Conservation (phyloP, 2,329 filamentous ascomycete species). For the Dactylella cylindrospora region DNA sequence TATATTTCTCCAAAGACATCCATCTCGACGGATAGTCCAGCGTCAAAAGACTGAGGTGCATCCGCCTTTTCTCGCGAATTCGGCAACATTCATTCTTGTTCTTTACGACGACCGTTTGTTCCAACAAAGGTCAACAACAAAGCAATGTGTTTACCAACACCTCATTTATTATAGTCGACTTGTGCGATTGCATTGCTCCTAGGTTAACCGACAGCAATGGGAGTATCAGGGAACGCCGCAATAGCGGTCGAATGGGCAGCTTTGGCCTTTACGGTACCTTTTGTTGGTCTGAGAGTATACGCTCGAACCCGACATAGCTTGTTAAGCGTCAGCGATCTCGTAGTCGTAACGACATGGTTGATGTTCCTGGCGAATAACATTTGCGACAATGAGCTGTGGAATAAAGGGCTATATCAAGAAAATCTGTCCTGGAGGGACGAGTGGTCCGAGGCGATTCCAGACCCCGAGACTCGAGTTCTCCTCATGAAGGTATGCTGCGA, state of each 20-base stretch:
- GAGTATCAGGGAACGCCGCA: constrained; percentile 26
- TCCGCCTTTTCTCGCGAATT: no score
- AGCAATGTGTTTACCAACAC: constrained; percentile 8
- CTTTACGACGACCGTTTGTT: no score
- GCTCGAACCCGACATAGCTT: constrained; percentile 28
- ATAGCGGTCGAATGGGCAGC: constrained; percentile 25
- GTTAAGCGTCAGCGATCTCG: constrained; percentile 25
- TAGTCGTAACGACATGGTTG: constrained; percentile 23
- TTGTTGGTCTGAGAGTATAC: constrained; percentile 27
- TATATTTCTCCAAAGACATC: no score
- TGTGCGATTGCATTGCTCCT: constrained; percentile 1
- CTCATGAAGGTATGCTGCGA: constrained; percentile 22
- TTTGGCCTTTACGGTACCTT: constrained; percentile 28
- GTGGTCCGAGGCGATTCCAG: constrained; percentile 20
- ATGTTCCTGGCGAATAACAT: constrained; percentile 25
- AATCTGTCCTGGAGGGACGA: constrained; percentile 18
- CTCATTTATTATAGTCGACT: constrained; percentile 9
- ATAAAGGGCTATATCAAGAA: constrained; percentile 24
- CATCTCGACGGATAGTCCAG: no score
- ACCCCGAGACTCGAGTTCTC: constrained; percentile 6
- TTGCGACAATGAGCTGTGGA: constrained; percentile 23
- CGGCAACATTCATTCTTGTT: no score
- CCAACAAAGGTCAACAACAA: constrained; percentile 7
- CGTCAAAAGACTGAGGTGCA: no score
- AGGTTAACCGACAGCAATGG: constrained; percentile 19